phyloP scores from a whole-genome alignment of 1,284 basidiomycete genomes.

The Volvariella volvacea region DNA sequence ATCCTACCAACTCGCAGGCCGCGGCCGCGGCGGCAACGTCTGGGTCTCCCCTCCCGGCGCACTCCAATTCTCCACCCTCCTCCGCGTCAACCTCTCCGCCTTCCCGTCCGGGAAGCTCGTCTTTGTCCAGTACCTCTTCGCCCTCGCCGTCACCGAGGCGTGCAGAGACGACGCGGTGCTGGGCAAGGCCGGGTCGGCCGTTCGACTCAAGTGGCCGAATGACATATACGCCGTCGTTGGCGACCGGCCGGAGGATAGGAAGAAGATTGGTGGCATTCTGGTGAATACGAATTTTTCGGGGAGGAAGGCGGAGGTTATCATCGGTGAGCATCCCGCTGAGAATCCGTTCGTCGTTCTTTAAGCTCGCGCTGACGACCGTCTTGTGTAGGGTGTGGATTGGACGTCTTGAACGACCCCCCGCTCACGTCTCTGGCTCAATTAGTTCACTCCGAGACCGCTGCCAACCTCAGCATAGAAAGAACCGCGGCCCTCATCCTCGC shows the following conservation, averaged over 20 bases:
- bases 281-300: constrained; percentile 83
- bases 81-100: constrained; percentile 50
- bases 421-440: constrained; percentile 80
- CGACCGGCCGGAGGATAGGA: constrained; percentile 43
- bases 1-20: constrained; percentile 81
- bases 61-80: constrained; percentile 79
- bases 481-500: constrained; percentile 73
- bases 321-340: constrained; percentile 49
- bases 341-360: neutral
- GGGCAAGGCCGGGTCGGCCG: constrained; percentile 45
- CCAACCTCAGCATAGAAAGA: constrained; percentile 60
- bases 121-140: constrained; percentile 94
- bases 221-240: constrained; percentile 79
- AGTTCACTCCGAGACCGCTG: constrained; percentile 28
- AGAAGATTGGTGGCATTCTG: constrained; percentile 87
- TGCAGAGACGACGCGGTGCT: constrained; percentile 51
- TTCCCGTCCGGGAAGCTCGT: constrained; percentile 72
- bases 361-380: neutral
- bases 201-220: constrained; percentile 96
- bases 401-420: constrained; percentile 80
- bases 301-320: constrained; percentile 69
- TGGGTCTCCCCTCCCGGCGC: constrained; percentile 95
- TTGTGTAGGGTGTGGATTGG: constrained; percentile 86
- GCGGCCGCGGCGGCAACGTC: constrained; percentile 84
- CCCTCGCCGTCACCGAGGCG: constrained; percentile 85